phyloP scores from a whole-genome alignment of 2,329 filamentous ascomycete species.

The Fusarium tanahbumbuense region DNA sequence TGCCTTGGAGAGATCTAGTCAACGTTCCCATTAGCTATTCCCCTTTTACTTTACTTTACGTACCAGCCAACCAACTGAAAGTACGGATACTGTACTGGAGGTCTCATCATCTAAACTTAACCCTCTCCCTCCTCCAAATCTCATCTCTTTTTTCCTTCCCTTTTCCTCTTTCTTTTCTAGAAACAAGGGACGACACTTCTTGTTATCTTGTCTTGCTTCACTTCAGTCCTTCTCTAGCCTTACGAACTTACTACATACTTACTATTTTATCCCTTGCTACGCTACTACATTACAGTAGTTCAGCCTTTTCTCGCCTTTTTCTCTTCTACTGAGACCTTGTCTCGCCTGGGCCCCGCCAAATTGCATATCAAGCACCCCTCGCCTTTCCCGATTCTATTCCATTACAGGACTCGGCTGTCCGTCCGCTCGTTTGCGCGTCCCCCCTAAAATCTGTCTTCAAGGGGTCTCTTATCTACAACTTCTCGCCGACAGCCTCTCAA shows the following conservation, averaged over 20 bases:
- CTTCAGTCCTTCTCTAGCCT: conserved; percentile 38
- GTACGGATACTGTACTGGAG: background rate
- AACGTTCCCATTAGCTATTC: conserved; percentile 24
- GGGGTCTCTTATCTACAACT: conserved; percentile 43
- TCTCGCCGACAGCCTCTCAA: conserved; percentile 33
- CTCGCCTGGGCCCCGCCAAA: conserved; percentile 48
- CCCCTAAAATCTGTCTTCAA: conserved; percentile 50
- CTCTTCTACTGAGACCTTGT: conserved; percentile 48
- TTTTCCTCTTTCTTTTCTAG: conserved; percentile 31
- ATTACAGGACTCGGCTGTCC: conserved; percentile 52
- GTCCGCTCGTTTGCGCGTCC: conserved; percentile 56
- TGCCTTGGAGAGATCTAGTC: conserved; percentile 26
- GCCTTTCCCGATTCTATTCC: conserved; percentile 44
- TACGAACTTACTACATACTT: background rate
- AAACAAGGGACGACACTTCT: conserved; percentile 37
- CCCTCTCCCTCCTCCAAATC: conserved; percentile 13
- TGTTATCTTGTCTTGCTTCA: conserved; percentile 36
- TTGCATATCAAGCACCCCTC: conserved; percentile 52
- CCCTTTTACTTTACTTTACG: conserved; percentile 30
- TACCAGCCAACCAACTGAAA: conserved; percentile 7
- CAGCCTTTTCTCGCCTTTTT: conserved; percentile 39
- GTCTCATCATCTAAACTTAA: conserved; percentile 23
- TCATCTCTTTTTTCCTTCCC: conserved; percentile 7
- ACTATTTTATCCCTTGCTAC: conserved; percentile 37
- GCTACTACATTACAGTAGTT: conserved; percentile 16